These are phyloP conservation scores for Populus trichocarpa DNA, from an alignment of 441 rosid genomes.

Conservation along the genomic window DNA sequence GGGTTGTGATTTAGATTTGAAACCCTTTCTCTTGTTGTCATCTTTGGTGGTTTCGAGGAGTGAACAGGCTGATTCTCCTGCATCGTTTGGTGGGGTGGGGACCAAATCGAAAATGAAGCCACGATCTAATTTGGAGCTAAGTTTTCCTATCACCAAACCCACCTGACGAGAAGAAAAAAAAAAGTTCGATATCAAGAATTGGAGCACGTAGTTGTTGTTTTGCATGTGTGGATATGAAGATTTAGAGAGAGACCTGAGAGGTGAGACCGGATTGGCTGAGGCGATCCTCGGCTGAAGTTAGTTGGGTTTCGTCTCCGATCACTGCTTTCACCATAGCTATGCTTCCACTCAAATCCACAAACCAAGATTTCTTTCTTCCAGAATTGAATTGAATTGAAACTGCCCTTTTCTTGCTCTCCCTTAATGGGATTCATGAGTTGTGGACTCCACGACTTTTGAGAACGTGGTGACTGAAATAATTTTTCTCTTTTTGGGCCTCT, in stretches of 20 bases:
- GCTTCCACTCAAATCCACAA: background rate
- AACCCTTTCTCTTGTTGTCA: conserved; percentile 48
- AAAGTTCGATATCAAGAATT: background rate
- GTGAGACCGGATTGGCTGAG: conserved; percentile 61
- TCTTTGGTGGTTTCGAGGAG: conserved; percentile 44
- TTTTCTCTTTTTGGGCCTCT: background rate
- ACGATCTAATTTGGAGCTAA: conserved; percentile 69
- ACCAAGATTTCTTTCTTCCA: background rate
- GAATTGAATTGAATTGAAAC: background rate
- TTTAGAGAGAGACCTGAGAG: conserved; percentile 41
- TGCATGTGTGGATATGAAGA: background rate
- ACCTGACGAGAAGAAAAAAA: conserved; percentile 40
- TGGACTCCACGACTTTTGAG: background rate
- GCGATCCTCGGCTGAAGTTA: conserved; percentile 60
- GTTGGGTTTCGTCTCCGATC: conserved; percentile 73
- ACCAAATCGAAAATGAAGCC: conserved; percentile 81
- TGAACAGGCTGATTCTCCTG: conserved; percentile 65
- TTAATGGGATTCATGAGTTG: background rate
- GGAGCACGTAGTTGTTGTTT: background rate
- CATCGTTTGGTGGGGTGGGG: conserved; percentile 82
- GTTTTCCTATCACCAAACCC: conserved; percentile 83
- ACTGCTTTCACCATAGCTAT: conserved; percentile 74
- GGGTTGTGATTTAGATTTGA: conserved; percentile 58
- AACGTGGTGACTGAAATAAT: background rate
- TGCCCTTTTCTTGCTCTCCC: background rate